phyloP scores from a whole-genome alignment of 2,329 filamentous ascomycete genomes.

The Penicillium sumatraense region DNA sequence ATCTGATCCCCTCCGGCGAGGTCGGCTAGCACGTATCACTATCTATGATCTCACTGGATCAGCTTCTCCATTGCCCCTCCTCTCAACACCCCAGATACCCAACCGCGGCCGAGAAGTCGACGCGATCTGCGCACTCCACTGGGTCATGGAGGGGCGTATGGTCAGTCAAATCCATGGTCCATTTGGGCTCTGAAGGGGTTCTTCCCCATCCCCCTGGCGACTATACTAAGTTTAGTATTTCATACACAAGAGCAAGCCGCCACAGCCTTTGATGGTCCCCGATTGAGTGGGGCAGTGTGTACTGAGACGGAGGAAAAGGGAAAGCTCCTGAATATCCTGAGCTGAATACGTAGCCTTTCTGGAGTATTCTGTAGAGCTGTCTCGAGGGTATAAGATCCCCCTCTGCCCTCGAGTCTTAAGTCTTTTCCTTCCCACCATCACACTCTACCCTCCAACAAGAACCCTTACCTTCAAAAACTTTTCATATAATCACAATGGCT shows the following conservation, averaged over 20 bases:
- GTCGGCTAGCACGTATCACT: not conserved
- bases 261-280: constrained; percentile 20
- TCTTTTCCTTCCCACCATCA: constrained; percentile 2
- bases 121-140: constrained; percentile 15
- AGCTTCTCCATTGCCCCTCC: constrained; percentile 4
- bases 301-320: constrained; percentile 20
- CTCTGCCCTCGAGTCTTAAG: not conserved
- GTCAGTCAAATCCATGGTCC: constrained; percentile 17
- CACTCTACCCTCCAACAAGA: constrained; percentile 2
- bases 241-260: not conserved
- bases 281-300: constrained; percentile 18
- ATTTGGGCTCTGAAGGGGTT: constrained; percentile 6
- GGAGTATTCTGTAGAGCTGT: constrained; percentile 15
- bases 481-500: constrained; percentile 35
- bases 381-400: constrained; percentile 23
- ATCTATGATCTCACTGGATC: constrained; percentile 11
- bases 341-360: constrained; percentile 19
- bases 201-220: constrained; percentile 9
- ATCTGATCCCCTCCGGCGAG: not conserved
- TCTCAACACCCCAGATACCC: constrained; percentile 6
- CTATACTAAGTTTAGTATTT: constrained; percentile 9
- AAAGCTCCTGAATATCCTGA: constrained; percentile 10
- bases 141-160: constrained; percentile 6
- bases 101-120: constrained; percentile 6
- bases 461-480: constrained; percentile 3